Conservation (phyloP, 345 rosid genomes). For the Euphorbia pulcherrima region DNA sequence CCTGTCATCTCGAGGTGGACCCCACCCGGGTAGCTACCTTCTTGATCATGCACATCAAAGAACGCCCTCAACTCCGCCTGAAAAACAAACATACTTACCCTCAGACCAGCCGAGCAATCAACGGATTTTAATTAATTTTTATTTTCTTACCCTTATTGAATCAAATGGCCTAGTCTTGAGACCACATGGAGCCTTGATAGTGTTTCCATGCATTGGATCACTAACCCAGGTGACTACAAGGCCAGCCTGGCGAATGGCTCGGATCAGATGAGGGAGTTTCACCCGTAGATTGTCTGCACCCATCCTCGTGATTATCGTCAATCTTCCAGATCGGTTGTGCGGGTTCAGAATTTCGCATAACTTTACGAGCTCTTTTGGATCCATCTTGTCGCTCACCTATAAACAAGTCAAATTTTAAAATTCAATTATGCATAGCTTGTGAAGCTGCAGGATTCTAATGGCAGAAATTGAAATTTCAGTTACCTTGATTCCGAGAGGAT, state of each 20-base stretch:
- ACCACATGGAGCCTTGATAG: constrained; percentile 60
- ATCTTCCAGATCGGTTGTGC: constrained; percentile 54
- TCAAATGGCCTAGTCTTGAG: constrained; percentile 60
- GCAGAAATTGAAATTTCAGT: not conserved
- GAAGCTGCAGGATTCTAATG: not conserved
- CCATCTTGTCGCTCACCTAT: constrained; percentile 69
- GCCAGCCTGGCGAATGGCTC: constrained; percentile 58
- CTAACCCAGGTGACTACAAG: constrained; percentile 69
- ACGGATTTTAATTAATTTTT: not conserved
- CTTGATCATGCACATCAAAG: constrained; percentile 61
- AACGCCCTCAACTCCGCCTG: constrained; percentile 56
- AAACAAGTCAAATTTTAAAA: too few relatives aligned
- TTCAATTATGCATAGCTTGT: not conserved
- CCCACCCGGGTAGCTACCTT: constrained; percentile 58
- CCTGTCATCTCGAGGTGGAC: constrained; percentile 60
- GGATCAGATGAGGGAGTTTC: constrained; percentile 55
- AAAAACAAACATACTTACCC: not conserved
- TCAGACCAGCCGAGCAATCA: too few relatives aligned
- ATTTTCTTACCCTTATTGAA: constrained; percentile 37
- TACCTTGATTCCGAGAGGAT: constrained; percentile 54
- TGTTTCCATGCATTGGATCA: constrained; percentile 71
- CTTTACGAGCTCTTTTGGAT: constrained; percentile 50
- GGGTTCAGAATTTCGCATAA: constrained; percentile 58
- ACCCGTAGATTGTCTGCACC: constrained; percentile 65
- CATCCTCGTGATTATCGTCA: constrained; percentile 56